Evolutionary conservation across 116 monocot species (phyloP).

Genomic region (Zostera marina): DNA sequence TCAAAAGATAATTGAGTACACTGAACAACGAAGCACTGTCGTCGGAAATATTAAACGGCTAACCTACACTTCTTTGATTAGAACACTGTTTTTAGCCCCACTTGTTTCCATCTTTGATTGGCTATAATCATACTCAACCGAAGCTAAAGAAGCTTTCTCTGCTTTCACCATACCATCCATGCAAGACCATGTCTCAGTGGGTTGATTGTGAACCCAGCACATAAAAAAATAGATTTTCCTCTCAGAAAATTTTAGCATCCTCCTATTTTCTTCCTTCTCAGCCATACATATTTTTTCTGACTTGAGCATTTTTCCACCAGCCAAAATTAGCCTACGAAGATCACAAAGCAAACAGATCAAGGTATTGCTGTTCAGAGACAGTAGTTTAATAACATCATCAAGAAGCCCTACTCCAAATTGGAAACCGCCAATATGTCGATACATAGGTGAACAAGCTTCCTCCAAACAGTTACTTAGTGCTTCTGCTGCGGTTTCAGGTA

Average conservation of each 20-base stretch:
- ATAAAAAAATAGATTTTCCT: conserved; percentile 77
- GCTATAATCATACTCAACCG: neutral
- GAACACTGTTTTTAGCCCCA: conserved; percentile 16
- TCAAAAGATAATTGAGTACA: no score
- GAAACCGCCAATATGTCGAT: conserved; percentile 51
- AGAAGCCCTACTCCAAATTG: conserved; percentile 45
- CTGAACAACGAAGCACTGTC: no score
- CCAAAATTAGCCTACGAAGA: conserved; percentile 44
- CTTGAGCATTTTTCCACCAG: conserved; percentile 27
- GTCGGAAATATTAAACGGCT: no score
- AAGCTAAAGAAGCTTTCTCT: conserved; percentile 38
- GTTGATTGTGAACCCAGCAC: conserved; percentile 91
- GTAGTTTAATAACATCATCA: conserved; percentile 43
- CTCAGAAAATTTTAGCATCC: conserved; percentile 34
- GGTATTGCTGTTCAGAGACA: conserved; percentile 34
- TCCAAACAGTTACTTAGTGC: conserved; percentile 58
- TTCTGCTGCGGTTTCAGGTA: conserved; percentile 47
- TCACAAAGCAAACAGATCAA: conserved; percentile 74
- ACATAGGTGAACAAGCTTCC: conserved; percentile 42
- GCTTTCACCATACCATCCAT: conserved; percentile 30
- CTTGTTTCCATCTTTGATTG: conserved; percentile 8
- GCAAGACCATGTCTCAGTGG: conserved; percentile 37
- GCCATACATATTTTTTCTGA: conserved; percentile 24
- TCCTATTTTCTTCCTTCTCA: conserved; percentile 14
- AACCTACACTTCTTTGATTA: conserved; percentile 53